Evolutionary conservation across 208 protist species (phyloP).

Genomic region (Leishmania gerbilli): DNA sequence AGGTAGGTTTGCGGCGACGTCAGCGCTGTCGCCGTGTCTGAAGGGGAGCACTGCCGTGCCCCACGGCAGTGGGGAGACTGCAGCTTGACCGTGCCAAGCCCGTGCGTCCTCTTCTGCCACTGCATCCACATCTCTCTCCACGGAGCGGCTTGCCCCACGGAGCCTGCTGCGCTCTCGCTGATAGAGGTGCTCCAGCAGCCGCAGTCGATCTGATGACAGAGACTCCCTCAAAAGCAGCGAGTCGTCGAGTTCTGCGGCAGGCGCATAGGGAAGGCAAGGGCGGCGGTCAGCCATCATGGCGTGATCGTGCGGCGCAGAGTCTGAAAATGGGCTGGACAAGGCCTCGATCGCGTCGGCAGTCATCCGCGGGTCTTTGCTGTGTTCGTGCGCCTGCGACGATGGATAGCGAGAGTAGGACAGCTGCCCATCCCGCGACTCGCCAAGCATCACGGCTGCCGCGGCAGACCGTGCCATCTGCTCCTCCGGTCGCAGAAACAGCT

Average conservation of each 20-base stretch:
- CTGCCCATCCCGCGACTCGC: not conserved
- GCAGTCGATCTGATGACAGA: not conserved
- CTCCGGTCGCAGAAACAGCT: conserved; percentile 28
- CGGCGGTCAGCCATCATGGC: not conserved
- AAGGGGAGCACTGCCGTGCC: not conserved
- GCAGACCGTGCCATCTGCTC: conserved; percentile 8
- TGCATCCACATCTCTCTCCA: not conserved
- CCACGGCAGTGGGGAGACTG: not conserved
- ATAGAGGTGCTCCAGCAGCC: conserved; percentile 9
- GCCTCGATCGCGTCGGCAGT: too few relatives aligned
- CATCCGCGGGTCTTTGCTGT: not conserved
- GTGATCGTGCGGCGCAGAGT: not conserved
- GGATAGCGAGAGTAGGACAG: not conserved
- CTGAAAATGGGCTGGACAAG: not conserved
- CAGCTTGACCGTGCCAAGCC: not conserved
- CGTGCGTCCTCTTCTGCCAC: not conserved
- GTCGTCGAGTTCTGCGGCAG: not conserved
- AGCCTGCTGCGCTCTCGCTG: not conserved
- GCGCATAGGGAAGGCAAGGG: not conserved
- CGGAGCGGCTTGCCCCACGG: not conserved
- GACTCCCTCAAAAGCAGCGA: not conserved
- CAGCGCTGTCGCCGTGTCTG: not conserved
- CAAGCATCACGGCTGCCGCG: not conserved
- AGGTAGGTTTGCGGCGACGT: not conserved
- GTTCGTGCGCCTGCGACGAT: not conserved